Base-by-base conservation (phyloP, 306 rosid genomes). In the Comarum palustre region DNA sequence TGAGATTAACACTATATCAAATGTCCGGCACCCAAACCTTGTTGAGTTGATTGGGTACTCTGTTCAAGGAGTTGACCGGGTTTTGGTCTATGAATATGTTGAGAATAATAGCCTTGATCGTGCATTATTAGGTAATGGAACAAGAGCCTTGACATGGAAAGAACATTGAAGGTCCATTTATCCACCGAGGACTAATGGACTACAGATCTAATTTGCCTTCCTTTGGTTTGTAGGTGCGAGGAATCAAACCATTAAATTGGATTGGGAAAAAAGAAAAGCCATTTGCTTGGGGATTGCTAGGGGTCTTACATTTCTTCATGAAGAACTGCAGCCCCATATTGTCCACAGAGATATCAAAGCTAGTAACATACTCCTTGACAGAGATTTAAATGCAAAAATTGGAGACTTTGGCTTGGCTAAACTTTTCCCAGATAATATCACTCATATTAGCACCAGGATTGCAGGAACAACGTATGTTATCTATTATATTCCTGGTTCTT, bases 371-470 rank as follows among this genome's bases (percentile, higher is more conserved):
- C 94, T 95, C 72, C 92, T 95, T 45, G 99, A 90, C 74, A 66
- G 32, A 29, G 84, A 91, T 70, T 84, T 84, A 8, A 88, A 84
- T 74, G 93, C 99, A 2, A 95, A 95, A 82, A 91, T 95, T 31
- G 99, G 99, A 24, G 99, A 95, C 84, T 95, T 95, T 72, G 99
- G 97, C 60, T 77, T 95, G 89, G 99, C 99, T 46, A 95, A 90
- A 81, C 86, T 95, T 76, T 95, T 95, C 80, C 99, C 99, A 11
- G 93, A 95, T 73, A 82, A 86, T 57, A 91, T 95, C 64, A 95
- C 96, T 77, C 99, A 95, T 79, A 92, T 95, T 50, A 95, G 97
- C 88, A 95, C 99, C 22, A 90, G 88, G 85, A 95, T 95, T 73
- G 97, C 99, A 1, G 99, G 99, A 78, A 95, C 99, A 75, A 91